Evolutionary conservation across 2,329 filamentous ascomycete species (phyloP).

Genomic region (Xylaria sp.): DNA sequence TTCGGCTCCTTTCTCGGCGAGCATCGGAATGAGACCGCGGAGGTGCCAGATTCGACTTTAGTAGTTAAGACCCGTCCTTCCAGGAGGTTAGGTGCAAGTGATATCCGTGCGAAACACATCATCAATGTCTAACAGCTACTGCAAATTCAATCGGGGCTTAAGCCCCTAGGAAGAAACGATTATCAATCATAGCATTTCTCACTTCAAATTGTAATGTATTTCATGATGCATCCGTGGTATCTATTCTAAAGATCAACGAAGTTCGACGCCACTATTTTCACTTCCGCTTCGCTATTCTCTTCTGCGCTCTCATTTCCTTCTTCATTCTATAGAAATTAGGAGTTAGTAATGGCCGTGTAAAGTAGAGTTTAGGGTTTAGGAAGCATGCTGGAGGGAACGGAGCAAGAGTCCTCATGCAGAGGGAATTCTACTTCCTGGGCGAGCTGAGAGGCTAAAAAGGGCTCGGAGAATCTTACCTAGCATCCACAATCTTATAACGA

Average conservation of each 20-base stretch:
- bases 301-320: slow-evolving; percentile 37
- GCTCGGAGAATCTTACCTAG: slow-evolving; percentile 16
- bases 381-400: not conserved
- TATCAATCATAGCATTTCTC: no score
- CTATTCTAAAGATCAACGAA: not conserved
- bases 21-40: not conserved
- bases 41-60: not conserved
- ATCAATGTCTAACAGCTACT: not conserved
- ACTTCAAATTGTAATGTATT: not conserved
- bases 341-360: slow-evolving; percentile 1
- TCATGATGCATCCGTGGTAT: not conserved
- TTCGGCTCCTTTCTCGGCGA: not conserved
- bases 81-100: not conserved
- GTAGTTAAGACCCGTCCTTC: not conserved
- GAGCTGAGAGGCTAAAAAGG: not conserved
- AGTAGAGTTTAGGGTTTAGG: not conserved
- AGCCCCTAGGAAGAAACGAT: no score
- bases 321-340: slow-evolving; percentile 27
- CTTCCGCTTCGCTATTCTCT: slow-evolving; percentile 33
- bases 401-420: not conserved
- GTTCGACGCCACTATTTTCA: not conserved
- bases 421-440: not conserved
- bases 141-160: no score
- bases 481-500: slow-evolving; percentile 32
- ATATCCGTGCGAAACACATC: not conserved